Evolutionary conservation across 352 stramenopile species (phyloP).

Genomic region (Thraustochytrium striatum): DNA sequence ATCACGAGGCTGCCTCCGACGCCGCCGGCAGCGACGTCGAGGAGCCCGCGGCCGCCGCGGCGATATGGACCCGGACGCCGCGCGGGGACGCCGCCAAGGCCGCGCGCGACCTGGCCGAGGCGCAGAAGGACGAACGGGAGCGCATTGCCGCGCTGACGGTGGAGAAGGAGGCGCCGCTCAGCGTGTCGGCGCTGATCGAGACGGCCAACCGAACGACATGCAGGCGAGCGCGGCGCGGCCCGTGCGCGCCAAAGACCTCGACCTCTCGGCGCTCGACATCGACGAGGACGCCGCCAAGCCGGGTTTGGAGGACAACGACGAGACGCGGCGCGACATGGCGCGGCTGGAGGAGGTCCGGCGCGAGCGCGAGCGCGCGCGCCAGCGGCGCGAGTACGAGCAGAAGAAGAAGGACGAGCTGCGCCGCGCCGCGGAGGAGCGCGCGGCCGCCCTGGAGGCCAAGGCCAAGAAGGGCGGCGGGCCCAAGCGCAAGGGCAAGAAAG

Average conservation of each 20-base stretch:
- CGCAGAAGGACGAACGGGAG: too few relatives aligned
- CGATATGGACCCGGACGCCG: too few relatives aligned
- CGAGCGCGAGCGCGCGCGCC: neutral
- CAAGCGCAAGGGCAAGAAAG: constrained; percentile 23
- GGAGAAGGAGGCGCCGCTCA: neutral
- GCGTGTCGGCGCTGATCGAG: neutral
- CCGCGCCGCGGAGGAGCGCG: neutral
- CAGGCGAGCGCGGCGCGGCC: neutral
- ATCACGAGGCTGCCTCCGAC: too few relatives aligned
- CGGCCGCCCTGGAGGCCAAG: constrained; percentile 16
- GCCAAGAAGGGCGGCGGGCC: neutral
- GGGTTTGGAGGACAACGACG: neutral
- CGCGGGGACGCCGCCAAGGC: too few relatives aligned
- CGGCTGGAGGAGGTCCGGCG: neutral
- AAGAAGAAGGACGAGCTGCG: neutral
- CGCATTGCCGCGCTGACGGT: too few relatives aligned
- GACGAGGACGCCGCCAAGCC: neutral
- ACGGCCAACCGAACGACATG: constrained; percentile 13
- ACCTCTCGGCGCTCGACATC: neutral
- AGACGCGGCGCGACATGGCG: neutral
- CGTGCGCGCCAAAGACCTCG: neutral
- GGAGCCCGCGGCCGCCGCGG: too few relatives aligned
- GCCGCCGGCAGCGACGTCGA: too few relatives aligned
- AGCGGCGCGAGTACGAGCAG: neutral
- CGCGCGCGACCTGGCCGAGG: too few relatives aligned